Evolutionary conservation across 208 protist genomes (phyloP).

Genomic region (Crithidia bombi): DNA sequence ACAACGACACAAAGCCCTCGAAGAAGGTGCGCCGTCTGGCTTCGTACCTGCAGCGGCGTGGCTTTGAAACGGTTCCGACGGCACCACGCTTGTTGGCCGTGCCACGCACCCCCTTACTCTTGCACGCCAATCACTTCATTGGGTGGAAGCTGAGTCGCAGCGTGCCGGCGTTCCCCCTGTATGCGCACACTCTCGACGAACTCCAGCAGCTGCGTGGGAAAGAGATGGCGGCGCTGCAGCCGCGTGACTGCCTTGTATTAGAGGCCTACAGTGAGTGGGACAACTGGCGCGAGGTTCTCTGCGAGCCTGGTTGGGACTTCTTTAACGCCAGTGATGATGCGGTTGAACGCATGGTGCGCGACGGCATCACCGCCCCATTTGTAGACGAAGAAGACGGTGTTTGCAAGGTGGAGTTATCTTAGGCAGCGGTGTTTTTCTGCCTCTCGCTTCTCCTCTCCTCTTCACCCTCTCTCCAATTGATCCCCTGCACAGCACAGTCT

Average conservation of each 20-base stretch:
- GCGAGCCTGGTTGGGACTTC: slow-evolving; percentile 73
- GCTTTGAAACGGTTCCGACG: slow-evolving; percentile 24
- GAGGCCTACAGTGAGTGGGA: slow-evolving; percentile 76
- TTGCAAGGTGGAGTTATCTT: slow-evolving; percentile 22
- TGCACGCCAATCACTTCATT: slow-evolving; percentile 81
- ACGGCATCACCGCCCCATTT: slow-evolving; percentile 15
- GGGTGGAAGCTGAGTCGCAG: slow-evolving; percentile 53
- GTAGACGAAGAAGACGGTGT: slow-evolving; percentile 10
- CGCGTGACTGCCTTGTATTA: slow-evolving; percentile 52
- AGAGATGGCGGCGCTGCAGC: slow-evolving; percentile 47
- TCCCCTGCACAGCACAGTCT: no score
- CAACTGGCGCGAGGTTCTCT: slow-evolving; percentile 68
- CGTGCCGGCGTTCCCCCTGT: slow-evolving; percentile 50
- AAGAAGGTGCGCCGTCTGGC: slow-evolving; percentile 28
- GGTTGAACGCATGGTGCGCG: slow-evolving; percentile 43
- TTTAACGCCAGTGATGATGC: slow-evolving; percentile 46
- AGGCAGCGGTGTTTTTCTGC: neutral
- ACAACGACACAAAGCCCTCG: slow-evolving; percentile 9
- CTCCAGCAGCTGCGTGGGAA: slow-evolving; percentile 40
- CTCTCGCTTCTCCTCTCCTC: neutral
- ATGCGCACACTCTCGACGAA: slow-evolving; percentile 67
- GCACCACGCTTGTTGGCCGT: neutral
- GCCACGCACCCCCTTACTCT: slow-evolving; percentile 39
- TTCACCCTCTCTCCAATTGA: slow-evolving; percentile 6
- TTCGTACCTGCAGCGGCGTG: slow-evolving; percentile 31